Evolutionary conservation across 345 rosid species (phyloP).

Genomic region (Noccaea caerulescens): DNA sequence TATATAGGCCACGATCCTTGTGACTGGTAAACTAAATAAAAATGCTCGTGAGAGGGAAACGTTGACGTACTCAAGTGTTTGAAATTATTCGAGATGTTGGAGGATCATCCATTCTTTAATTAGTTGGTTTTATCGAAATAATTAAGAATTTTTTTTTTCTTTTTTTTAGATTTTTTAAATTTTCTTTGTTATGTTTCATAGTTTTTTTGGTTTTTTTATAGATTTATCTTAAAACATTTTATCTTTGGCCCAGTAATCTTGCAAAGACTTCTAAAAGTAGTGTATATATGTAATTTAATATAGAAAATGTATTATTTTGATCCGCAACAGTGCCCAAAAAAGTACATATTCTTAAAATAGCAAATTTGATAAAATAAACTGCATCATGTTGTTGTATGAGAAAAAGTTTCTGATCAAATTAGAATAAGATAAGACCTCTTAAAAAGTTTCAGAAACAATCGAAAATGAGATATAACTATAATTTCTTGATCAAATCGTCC

Average conservation of each 20-base stretch:
- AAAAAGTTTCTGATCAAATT: too few relatives aligned
- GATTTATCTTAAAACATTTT: not conserved
- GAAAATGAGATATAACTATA: slow-evolving; percentile 27
- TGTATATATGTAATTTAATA: not conserved
- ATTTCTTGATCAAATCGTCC: not conserved
- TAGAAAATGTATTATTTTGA: not conserved
- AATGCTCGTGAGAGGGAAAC: not conserved
- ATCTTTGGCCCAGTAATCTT: not conserved
- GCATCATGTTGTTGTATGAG: not conserved
- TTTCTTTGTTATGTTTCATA: not conserved
- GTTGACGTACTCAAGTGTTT: not conserved
- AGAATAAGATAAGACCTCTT: slow-evolving; percentile 28
- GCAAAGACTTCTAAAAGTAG: not conserved
- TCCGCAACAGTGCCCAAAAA: slow-evolving; percentile 5
- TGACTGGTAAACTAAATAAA: not conserved
- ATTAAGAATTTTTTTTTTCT: not conserved
- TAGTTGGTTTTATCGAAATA: not conserved
- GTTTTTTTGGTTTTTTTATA: not conserved
- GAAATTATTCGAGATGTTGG: not conserved
- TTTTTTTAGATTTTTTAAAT: too few relatives aligned
- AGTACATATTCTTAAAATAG: not conserved
- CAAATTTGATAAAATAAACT: not conserved
- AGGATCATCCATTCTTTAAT: not conserved
- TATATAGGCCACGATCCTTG: not conserved
- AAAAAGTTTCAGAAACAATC: slow-evolving; percentile 4